These are phyloP conservation scores for Pisolithus albus DNA, from an alignment of 768 basidiomycete genomes.

Conservation along the genomic window DNA sequence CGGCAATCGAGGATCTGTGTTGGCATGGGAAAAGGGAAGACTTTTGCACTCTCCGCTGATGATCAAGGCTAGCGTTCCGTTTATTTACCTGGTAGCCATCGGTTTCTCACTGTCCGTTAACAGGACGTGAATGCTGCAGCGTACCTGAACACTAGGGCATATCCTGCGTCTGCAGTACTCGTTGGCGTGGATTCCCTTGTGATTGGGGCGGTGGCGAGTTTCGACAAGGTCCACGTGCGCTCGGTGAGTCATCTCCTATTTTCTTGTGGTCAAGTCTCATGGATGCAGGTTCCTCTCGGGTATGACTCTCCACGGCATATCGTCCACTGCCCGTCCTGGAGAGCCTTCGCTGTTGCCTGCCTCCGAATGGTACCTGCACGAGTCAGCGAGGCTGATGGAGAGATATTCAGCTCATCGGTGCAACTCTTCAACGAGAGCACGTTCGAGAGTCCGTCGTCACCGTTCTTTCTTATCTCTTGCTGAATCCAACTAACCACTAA, in stretches of 20 bases:
- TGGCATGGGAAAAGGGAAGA: constrained; percentile 61
- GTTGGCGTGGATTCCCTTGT: constrained; percentile 47
- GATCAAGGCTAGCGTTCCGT: constrained; percentile 44
- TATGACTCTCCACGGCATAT: constrained; percentile 66
- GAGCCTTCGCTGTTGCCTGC: constrained; percentile 63
- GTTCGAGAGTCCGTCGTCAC: constrained; percentile 49
- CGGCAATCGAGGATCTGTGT: constrained; percentile 60
- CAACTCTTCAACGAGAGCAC: constrained; percentile 58
- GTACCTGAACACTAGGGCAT: constrained; percentile 40
- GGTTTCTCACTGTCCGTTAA: not conserved
- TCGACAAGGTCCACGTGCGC: constrained; percentile 77
- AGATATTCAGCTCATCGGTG: constrained; percentile 47
- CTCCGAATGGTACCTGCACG: constrained; percentile 46
- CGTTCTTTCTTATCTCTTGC: not conserved
- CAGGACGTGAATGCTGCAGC: constrained; percentile 51
- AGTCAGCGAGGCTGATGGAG: constrained; percentile 37
- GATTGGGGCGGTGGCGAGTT: constrained; percentile 59
- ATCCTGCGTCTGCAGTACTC: constrained; percentile 52
- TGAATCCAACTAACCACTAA: constrained; percentile 1
- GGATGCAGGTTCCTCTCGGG: constrained; percentile 58
- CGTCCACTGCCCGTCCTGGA: constrained; percentile 46
- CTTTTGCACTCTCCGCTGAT: constrained; percentile 65
- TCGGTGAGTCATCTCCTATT: constrained; percentile 40
- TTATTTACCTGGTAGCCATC: not conserved
- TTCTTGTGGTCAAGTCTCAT: not conserved